phyloP scores from a whole-genome alignment of 75 land plant genomes.

The Pseudotsuga menziesii region DNA sequence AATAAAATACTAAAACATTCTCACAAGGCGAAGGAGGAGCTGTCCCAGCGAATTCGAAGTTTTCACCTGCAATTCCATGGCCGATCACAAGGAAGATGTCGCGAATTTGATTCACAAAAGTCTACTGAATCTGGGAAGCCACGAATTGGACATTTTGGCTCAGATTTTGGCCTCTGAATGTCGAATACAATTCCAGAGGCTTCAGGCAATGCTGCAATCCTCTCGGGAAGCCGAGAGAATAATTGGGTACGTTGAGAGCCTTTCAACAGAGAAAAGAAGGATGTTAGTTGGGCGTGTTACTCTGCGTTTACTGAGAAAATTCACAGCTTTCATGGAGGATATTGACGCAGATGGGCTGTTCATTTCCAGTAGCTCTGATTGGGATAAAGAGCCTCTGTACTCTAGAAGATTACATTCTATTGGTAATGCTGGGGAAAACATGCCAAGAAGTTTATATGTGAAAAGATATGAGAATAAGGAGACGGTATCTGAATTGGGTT shows the following conservation, averaged over 20 bases:
- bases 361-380: too few species aligned
- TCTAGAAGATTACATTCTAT: too few species aligned
- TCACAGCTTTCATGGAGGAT: background rate
- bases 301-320: constrained; percentile 3
- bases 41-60: too few species aligned
- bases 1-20: too few species aligned
- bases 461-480: background rate
- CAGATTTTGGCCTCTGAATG: background rate
- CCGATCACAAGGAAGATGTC: too few species aligned
- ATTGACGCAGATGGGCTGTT: background rate
- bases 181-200: background rate
- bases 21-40: too few species aligned
- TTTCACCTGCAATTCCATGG: too few species aligned
- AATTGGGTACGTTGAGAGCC: background rate
- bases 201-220: background rate
- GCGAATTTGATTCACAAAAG: too few species aligned
- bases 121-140: too few species aligned
- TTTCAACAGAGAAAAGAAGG: background rate
- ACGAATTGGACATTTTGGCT: background rate
- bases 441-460: too few species aligned
- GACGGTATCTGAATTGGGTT: background rate
- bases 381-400: too few species aligned
- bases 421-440: too few species aligned
- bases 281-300: background rate
- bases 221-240: background rate